Percentiles rank a stretch among this genome's conserved stretches.
These are phyloP conservation scores for Candida ipomoeae DNA, from an alignment of 805 yeast species.

Conservation along the genomic window DNA sequence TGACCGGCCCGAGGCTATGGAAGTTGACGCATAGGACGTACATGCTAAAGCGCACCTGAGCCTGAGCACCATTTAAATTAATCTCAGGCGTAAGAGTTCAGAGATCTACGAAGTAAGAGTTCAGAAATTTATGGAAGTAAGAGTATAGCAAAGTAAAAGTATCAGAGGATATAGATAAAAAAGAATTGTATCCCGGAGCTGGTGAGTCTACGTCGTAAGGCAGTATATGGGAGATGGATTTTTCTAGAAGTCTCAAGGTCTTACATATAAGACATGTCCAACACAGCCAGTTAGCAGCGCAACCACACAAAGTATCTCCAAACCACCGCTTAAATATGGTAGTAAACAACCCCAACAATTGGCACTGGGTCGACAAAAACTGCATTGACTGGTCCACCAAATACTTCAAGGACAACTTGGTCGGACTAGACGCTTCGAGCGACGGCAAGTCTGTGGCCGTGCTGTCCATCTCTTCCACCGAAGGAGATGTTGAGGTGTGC, in stretches of 20 bases:
- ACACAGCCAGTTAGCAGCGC: not conserved
- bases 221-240: not conserved
- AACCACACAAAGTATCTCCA: not conserved
- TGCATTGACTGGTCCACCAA: constrained; percentile 87
- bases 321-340: constrained; percentile 57
- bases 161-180: not conserved
- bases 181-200: not conserved
- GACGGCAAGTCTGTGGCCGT: constrained; percentile 31
- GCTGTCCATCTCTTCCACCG: constrained; percentile 53
- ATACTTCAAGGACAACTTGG: constrained; percentile 63
- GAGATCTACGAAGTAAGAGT: not conserved
- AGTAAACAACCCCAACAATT: constrained; percentile 93
- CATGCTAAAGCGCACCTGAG: not conserved
- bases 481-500: constrained; percentile 95
- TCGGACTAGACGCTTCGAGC: constrained; percentile 42
- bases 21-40: constrained; percentile 34
- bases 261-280: constrained; percentile 1
- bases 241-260: constrained; percentile 4
- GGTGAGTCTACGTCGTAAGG: not conserved
- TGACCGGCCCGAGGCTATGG: constrained; percentile 33
- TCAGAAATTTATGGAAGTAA: not conserved
- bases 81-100: not conserved
- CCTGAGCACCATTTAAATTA: not conserved
- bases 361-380: constrained; percentile 99
- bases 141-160: not conserved